These are phyloP conservation scores for Brasenia schreberi DNA, from an alignment of 164 flowering plant genomes.

Conservation along the genomic window DNA sequence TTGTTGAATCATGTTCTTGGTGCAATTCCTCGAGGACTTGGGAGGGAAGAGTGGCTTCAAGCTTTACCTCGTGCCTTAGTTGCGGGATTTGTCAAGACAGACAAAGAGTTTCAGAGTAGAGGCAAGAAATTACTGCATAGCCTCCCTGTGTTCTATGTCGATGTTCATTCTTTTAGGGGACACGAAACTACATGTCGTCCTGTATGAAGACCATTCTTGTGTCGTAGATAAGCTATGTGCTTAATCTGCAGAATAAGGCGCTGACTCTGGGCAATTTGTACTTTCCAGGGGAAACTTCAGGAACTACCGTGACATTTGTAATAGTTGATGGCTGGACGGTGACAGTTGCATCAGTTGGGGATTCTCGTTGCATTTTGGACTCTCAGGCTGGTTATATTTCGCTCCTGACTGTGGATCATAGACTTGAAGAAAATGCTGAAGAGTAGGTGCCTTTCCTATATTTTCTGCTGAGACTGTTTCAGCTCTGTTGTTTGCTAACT, in stretches of 20 bases:
- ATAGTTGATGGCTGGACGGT: conserved; percentile 91
- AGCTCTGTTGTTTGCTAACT: neutral
- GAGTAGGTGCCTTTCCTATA: conserved; percentile 38
- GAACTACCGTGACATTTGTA: conserved; percentile 88
- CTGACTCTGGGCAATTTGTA: neutral
- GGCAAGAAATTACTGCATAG: conserved; percentile 22
- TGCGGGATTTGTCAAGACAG: conserved; percentile 88
- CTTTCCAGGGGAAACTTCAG: conserved; percentile 76
- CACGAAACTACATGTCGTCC: neutral
- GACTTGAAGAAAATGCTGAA: conserved; percentile 85
- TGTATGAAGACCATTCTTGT: neutral
- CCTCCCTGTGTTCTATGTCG: neutral
- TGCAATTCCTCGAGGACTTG: conserved; percentile 73
- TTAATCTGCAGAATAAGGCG: neutral
- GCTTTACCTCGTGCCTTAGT: conserved; percentile 85
- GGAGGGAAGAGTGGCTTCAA: conserved; percentile 85
- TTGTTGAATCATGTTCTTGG: conserved; percentile 55
- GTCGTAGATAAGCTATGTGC: neutral
- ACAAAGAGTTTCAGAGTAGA: conserved; percentile 74
- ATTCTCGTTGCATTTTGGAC: conserved; percentile 83
- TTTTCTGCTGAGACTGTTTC: neutral
- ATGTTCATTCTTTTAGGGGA: neutral
- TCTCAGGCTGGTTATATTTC: conserved; percentile 60
- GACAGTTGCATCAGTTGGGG: conserved; percentile 90
- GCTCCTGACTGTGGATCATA: conserved; percentile 72